Percentiles rank a stretch among this genome's conserved stretches.
phyloP scores from a whole-genome alignment of 352 stramenopile genomes.

The Globisporangium perplexum region DNA sequence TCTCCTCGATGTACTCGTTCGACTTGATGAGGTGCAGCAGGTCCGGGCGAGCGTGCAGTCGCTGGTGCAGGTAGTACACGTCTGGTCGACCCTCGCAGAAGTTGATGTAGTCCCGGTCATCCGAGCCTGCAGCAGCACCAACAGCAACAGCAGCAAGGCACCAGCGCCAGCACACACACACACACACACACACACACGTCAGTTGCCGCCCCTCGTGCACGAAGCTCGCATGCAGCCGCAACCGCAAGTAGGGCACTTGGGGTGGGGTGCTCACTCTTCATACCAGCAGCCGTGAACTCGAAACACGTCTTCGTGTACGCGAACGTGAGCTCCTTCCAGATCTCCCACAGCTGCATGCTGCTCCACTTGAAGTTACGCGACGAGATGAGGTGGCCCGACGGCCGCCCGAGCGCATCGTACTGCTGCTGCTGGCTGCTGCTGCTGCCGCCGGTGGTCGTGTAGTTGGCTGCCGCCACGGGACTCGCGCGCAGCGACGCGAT shows the following conservation, averaged over 20 bases:
- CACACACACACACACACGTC: slow-evolving; percentile 15
- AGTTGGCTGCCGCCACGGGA: slow-evolving; percentile 1
- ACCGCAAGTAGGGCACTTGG: not conserved
- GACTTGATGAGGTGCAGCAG: slow-evolving; percentile 78
- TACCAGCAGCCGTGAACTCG: slow-evolving; percentile 80
- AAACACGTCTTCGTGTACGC: slow-evolving; percentile 82
- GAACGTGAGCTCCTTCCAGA: slow-evolving; percentile 79
- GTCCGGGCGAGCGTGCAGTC: slow-evolving; percentile 63
- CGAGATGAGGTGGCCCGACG: slow-evolving; percentile 16
- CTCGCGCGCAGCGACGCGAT: slow-evolving; percentile 37
- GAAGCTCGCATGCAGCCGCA: slow-evolving; percentile 10
- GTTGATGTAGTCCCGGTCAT: slow-evolving; percentile 76
- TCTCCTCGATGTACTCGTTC: slow-evolving; percentile 80
- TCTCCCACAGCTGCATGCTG: slow-evolving; percentile 79
- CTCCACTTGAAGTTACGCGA: slow-evolving; percentile 73
- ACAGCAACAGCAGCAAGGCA: too few relatives aligned
- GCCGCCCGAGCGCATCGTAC: slow-evolving; percentile 5
- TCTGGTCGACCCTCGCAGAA: slow-evolving; percentile 69
- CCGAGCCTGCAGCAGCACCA: slow-evolving; percentile 29
- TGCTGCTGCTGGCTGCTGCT: slow-evolving; percentile 13
- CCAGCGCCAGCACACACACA: slow-evolving; percentile 5
- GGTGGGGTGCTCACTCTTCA: slow-evolving; percentile 62
- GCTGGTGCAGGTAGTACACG: slow-evolving; percentile 78
- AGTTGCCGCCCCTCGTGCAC: not conserved
- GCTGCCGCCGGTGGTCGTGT: not conserved